phyloP scores from a whole-genome alignment of 73 alveolate genomes.

The Paramecium sonneborni region DNA sequence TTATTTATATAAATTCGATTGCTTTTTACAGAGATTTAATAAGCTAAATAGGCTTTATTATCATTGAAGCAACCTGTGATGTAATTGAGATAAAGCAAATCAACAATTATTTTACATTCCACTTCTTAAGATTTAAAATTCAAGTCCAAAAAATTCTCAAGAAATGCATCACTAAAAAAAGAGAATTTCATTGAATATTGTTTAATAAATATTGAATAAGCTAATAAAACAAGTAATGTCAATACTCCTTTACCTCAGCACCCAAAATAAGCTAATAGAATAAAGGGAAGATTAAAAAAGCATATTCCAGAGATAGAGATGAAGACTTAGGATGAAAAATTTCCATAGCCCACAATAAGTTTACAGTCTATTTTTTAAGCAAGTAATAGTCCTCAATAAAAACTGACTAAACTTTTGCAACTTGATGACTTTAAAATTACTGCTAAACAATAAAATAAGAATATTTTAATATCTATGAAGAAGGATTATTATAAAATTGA shows the following conservation, averaged over 20 bases:
- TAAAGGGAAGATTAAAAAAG: background rate
- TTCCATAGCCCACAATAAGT: background rate
- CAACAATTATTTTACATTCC: background rate
- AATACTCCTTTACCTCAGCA: background rate
- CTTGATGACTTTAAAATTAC: background rate
- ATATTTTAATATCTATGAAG: background rate
- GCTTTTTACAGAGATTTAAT: background rate
- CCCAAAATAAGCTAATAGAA: background rate
- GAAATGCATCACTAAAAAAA: background rate
- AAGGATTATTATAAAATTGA: conserved; percentile 12
- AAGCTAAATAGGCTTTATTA: background rate
- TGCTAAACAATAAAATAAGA: background rate
- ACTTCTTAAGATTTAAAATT: background rate
- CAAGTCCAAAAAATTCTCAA: background rate
- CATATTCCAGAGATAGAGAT: background rate
- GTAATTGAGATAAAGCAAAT: background rate
- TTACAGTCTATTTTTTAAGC: background rate
- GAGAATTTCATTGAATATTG: background rate
- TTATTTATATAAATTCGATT: background rate
- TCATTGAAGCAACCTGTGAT: background rate
- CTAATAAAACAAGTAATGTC: background rate
- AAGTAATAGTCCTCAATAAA: background rate
- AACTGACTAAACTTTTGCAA: background rate
- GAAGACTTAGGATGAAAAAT: background rate
- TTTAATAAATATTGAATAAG: background rate